Conservation (phyloP, 2,329 filamentous ascomycete genomes). For the Colletotrichum australisinense region DNA sequence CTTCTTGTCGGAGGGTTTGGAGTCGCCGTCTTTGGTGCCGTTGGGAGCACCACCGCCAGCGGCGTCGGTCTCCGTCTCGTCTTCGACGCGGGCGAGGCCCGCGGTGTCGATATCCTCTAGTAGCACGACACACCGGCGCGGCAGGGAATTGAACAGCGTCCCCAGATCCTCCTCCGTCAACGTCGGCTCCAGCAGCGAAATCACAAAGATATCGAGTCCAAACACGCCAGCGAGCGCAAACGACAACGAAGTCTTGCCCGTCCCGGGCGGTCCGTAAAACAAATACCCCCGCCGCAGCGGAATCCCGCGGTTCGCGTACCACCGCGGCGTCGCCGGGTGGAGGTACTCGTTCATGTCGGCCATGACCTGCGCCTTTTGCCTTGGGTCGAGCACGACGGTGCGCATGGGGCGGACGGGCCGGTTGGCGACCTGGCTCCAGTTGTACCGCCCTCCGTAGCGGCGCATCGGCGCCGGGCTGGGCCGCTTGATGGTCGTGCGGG, state of each 20-base stretch:
- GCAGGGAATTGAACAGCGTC: slow-evolving; percentile 69
- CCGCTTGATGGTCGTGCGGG: slow-evolving; percentile 68
- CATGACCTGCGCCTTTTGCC: slow-evolving; percentile 74
- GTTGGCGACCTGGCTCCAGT: slow-evolving; percentile 68
- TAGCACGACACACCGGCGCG: slow-evolving; percentile 72
- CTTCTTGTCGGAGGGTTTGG: neutral
- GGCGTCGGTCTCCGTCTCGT: slow-evolving; percentile 41
- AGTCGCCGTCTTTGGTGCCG: slow-evolving; percentile 8
- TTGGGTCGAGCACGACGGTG: slow-evolving; percentile 78
- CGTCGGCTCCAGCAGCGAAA: slow-evolving; percentile 66
- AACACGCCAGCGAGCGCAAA: slow-evolving; percentile 75
- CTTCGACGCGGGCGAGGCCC: slow-evolving; percentile 60
- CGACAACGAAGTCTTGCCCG: slow-evolving; percentile 77
- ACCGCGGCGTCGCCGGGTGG: slow-evolving; percentile 74
- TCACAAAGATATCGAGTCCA: slow-evolving; percentile 73
- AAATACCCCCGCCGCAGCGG: slow-evolving; percentile 82
- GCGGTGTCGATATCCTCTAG: slow-evolving; percentile 78
- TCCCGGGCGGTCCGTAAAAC: slow-evolving; percentile 80
- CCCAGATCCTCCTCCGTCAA: slow-evolving; percentile 72
- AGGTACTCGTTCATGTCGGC: slow-evolving; percentile 83
- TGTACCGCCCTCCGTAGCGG: slow-evolving; percentile 48
- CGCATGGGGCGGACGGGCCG: slow-evolving; percentile 77
- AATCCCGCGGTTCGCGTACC: slow-evolving; percentile 82
- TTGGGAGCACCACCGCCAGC: slow-evolving; percentile 10
- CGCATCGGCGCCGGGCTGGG: slow-evolving; percentile 42